A percentile compares a stretch with the other conserved stretches of the same genome.
Conservation (phyloP, 495 filamentous ascomycete species). For the Penicillium alfredii region DNA sequence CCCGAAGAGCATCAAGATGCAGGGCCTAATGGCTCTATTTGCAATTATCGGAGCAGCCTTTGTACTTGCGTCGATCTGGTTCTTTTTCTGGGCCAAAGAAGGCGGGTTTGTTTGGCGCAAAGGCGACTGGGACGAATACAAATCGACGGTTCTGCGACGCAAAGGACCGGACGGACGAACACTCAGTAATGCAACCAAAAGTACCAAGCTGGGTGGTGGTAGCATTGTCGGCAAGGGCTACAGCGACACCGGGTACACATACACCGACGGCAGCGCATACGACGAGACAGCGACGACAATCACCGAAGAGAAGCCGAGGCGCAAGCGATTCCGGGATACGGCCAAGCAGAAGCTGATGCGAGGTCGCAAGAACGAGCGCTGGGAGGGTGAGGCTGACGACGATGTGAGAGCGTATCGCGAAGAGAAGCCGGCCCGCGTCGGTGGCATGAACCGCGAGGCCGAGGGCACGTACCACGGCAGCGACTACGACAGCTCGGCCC, state of each 20-base stretch:
- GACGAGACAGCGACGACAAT: constrained; percentile 33
- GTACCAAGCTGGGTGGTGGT: constrained; percentile 73
- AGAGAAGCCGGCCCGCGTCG: constrained; percentile 78
- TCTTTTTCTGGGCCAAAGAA: constrained; percentile 97
- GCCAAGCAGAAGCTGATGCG: constrained; percentile 37
- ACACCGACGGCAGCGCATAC: constrained; percentile 38
- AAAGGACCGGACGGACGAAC: constrained; percentile 84
- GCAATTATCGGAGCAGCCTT: constrained; percentile 75
- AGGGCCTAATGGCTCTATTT: constrained; percentile 75
- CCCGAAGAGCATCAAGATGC: constrained; percentile 74
- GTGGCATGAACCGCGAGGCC: constrained; percentile 71
- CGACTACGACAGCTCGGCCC: constrained; percentile 48
- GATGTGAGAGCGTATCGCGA: constrained; percentile 75
- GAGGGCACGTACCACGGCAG: constrained; percentile 69
- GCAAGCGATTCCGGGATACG: constrained; percentile 31
- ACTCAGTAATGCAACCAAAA: constrained; percentile 70
- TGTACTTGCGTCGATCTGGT: constrained; percentile 78
- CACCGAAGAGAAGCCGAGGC: constrained; percentile 39
- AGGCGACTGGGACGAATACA: constrained; percentile 97
- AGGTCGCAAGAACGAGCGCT: constrained; percentile 37
- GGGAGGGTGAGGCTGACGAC: constrained; percentile 59
- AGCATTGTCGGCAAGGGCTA: constrained; percentile 63
- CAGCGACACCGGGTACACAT: constrained; percentile 49
- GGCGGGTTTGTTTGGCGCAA: constrained; percentile 83
- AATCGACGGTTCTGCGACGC: constrained; percentile 87